A percentile compares a stretch with the other conserved stretches of the same genome.
phyloP scores from a whole-genome alignment of 768 basidiomycete genomes.

The Crucibulum laeve region DNA sequence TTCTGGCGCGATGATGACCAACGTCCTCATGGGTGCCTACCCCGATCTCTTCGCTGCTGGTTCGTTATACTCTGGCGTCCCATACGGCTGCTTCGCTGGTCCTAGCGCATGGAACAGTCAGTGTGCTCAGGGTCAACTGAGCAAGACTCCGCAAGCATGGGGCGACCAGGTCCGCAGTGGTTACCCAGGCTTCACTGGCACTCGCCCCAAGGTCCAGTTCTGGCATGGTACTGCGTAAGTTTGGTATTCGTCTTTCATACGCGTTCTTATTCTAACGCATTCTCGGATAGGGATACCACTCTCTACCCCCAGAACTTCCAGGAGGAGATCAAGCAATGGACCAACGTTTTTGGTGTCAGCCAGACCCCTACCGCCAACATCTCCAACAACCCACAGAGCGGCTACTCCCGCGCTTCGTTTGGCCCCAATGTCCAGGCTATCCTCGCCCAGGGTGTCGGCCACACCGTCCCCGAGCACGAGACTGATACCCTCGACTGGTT shows the following conservation, averaged over 20 bases:
- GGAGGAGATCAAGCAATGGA: slow-evolving; percentile 55
- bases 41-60: slow-evolving; percentile 50
- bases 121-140: slow-evolving; percentile 40
- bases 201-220: slow-evolving; percentile 45
- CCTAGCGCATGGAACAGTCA: slow-evolving; percentile 41
- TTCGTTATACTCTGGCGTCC: slow-evolving; percentile 34
- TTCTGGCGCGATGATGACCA: slow-evolving; percentile 61
- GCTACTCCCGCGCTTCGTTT: slow-evolving; percentile 45
- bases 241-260: slow-evolving; percentile 7
- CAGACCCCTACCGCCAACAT: slow-evolving; percentile 33
- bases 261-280: not conserved
- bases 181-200: slow-evolving; percentile 50
- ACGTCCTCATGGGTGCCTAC: slow-evolving; percentile 48
- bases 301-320: slow-evolving; percentile 47
- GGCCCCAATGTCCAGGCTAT: slow-evolving; percentile 47
- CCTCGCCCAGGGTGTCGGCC: slow-evolving; percentile 42
- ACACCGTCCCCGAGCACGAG: slow-evolving; percentile 48
- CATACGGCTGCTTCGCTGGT: slow-evolving; percentile 52
- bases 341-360: slow-evolving; percentile 44
- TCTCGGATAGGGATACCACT: slow-evolving; percentile 36
- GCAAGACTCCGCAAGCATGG: slow-evolving; percentile 44
- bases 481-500: slow-evolving; percentile 45
- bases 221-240: slow-evolving; percentile 50
- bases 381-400: slow-evolving; percentile 33
- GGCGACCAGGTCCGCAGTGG: slow-evolving; percentile 40